phyloP scores from a whole-genome alignment of 129 eudicot species.

The Saussurea involucrata region DNA sequence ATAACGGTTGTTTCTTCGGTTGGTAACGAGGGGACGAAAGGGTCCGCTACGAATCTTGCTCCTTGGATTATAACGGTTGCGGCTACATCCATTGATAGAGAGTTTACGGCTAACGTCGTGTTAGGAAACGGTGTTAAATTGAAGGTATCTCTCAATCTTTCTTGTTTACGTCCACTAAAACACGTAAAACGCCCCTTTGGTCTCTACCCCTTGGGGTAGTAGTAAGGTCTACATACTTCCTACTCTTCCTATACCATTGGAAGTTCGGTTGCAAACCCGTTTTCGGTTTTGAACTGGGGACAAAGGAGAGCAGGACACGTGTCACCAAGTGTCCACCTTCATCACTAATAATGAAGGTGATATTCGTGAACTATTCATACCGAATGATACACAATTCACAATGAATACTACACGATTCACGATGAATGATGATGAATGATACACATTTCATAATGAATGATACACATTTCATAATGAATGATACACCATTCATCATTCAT shows the following conservation, averaged over 20 bases:
- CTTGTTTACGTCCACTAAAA: not conserved
- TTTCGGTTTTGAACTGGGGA: too few relatives aligned
- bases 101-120: constrained; percentile 51
- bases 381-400: too few relatives aligned
- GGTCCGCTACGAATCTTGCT: constrained; percentile 73
- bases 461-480: too few relatives aligned
- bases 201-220: not conserved
- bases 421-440: too few relatives aligned
- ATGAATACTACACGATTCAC: too few relatives aligned
- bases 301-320: too few relatives aligned
- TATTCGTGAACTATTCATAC: not conserved
- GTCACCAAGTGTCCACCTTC: not conserved
- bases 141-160: constrained; percentile 38
- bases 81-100: constrained; percentile 79
- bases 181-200: not conserved
- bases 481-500: too few relatives aligned
- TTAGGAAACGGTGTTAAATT: constrained; percentile 63
- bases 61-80: constrained; percentile 95
- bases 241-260: too few relatives aligned
- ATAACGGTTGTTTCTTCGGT: constrained; percentile 74
- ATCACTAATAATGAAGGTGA: not conserved
- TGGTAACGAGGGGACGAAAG: constrained; percentile 67
- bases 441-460: not conserved
- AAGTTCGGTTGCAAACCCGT: too few relatives aligned
- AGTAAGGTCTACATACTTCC: not conserved